Conservation (phyloP, 257 asterid species). For the Oldenlandia corymbosa region DNA sequence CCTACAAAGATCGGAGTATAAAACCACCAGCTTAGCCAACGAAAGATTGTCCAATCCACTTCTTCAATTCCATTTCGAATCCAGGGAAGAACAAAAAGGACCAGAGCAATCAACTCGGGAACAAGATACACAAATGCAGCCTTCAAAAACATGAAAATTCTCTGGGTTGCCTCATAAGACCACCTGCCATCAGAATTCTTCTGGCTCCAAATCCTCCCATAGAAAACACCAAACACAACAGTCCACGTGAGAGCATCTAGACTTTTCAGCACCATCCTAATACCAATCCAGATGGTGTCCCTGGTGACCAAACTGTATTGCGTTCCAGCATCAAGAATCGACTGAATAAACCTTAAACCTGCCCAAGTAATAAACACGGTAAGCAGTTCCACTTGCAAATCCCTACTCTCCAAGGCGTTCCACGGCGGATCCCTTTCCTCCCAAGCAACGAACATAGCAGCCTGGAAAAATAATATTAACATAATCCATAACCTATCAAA, state of each 20-base stretch:
- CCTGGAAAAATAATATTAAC: slow-evolving; percentile 86
- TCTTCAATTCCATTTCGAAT: slow-evolving; percentile 70
- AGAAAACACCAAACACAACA: slow-evolving; percentile 70
- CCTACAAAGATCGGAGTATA: slow-evolving; percentile 72
- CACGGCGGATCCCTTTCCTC: slow-evolving; percentile 59
- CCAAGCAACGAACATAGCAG: slow-evolving; percentile 86
- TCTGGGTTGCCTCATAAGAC: slow-evolving; percentile 67
- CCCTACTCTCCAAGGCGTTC: slow-evolving; percentile 64
- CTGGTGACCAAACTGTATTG: slow-evolving; percentile 82
- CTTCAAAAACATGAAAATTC: slow-evolving; percentile 55
- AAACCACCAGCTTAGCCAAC: slow-evolving; percentile 82
- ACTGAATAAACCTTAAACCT: slow-evolving; percentile 75
- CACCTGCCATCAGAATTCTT: slow-evolving; percentile 63
- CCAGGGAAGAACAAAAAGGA: slow-evolving; percentile 73
- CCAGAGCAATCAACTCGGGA: slow-evolving; percentile 74
- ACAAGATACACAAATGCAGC: slow-evolving; percentile 63
- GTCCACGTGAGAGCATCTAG: slow-evolving; percentile 75
- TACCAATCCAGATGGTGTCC: slow-evolving; percentile 68
- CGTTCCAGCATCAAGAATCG: slow-evolving; percentile 95
- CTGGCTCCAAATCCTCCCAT: slow-evolving; percentile 76
- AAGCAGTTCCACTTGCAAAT: slow-evolving; percentile 73
- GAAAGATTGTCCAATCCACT: slow-evolving; percentile 56
- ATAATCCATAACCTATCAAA: slow-evolving; percentile 88
- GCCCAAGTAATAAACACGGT: slow-evolving; percentile 89
- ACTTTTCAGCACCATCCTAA: slow-evolving; percentile 84